These are phyloP conservation scores for Rhizopus microsporus DNA, from an alignment of 371 early-diverging fungal species.

Conservation along the genomic window DNA sequence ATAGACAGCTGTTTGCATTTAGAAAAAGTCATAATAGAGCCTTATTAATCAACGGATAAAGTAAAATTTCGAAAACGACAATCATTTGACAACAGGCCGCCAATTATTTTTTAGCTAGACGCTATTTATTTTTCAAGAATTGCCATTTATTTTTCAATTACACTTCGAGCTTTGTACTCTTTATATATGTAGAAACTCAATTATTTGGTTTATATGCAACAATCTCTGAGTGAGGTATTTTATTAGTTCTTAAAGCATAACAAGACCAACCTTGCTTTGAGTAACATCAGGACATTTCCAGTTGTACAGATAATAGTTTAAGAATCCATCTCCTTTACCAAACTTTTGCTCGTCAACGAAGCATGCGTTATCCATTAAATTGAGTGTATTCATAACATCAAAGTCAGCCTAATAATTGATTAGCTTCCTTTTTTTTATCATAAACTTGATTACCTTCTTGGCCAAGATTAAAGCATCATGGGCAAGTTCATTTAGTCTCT, in stretches of 20 bases:
- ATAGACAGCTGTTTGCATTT: no score
- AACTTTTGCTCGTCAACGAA: constrained; percentile 86
- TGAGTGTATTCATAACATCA: constrained; percentile 94
- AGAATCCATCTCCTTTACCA: constrained; percentile 88
- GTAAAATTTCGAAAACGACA: no score
- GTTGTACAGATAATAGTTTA: constrained; percentile 96
- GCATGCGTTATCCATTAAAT: constrained; percentile 79
- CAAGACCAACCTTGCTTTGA: constrained; percentile 77
- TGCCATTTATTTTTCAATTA: no score
- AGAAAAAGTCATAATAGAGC: no score
- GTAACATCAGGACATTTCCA: constrained; percentile 77
- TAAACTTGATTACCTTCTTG: constrained; percentile 49
- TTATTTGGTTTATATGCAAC: no score
- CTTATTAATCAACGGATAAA: no score
- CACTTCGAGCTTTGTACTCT: no score
- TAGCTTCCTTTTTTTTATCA: neutral
- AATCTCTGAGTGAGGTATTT: constrained; percentile 34
- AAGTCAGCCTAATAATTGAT: constrained; percentile 46
- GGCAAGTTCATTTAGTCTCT: constrained; percentile 62
- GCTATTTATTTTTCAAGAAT: no score
- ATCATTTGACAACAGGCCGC: no score
- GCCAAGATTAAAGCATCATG: constrained; percentile 82
- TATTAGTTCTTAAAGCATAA: constrained; percentile 74
- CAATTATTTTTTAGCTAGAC: no score
- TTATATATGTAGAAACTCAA: no score